A percentile compares a stretch with the other conserved stretches of the same genome.
Conservation (phyloP, 2,329 filamentous ascomycete species). For the Alternaria arborescens region DNA sequence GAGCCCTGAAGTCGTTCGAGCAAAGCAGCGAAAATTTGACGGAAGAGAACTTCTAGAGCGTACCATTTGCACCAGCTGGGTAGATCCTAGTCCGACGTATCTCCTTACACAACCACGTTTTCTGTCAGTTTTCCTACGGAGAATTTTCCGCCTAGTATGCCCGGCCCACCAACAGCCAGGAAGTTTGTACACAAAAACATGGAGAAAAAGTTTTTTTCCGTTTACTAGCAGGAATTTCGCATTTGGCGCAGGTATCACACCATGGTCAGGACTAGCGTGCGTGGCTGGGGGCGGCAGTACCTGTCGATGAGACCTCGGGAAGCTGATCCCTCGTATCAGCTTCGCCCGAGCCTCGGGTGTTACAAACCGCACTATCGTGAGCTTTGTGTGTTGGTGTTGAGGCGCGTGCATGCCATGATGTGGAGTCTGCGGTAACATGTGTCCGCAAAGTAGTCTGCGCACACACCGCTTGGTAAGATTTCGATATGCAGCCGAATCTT, state of each 20-base stretch:
- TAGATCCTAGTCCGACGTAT: neutral
- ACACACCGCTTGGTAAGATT: neutral
- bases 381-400: slow-evolving; percentile 10
- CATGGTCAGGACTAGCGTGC: neutral
- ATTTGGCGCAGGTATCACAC: neutral
- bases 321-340: neutral
- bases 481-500: slow-evolving; percentile 3
- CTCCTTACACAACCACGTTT: neutral
- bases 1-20: slow-evolving; percentile 2
- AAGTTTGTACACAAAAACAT: neutral
- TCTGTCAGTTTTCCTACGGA: slow-evolving; percentile 1
- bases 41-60: neutral
- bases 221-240: neutral
- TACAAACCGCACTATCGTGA: slow-evolving; percentile 9
- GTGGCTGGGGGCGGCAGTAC: no score
- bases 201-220: neutral
- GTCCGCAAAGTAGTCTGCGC: neutral
- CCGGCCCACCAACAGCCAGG: slow-evolving; percentile 1
- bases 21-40: slow-evolving; percentile 2
- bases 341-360: slow-evolving; percentile 13
- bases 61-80: neutral
- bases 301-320: neutral
- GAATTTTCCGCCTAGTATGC: slow-evolving; percentile 11
- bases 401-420: slow-evolving; percentile 2
- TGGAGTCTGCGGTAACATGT: neutral